A percentile compares a stretch with the other conserved stretches of the same genome.
Evolutionary conservation across 306 rosid species (phyloP).

Genomic region (Hippophae gyantsensis): DNA sequence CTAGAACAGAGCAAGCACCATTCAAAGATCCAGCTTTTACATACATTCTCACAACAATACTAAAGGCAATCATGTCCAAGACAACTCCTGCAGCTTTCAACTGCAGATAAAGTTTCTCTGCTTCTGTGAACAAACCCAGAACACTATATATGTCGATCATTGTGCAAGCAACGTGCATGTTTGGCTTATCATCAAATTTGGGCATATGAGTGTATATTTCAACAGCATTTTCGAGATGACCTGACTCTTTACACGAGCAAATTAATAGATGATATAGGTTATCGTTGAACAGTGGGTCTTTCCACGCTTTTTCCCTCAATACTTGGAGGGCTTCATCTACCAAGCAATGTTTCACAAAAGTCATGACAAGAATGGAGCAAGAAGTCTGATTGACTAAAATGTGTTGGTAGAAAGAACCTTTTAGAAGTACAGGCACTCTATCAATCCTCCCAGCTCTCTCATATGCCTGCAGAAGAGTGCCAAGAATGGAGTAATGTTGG

Average conservation of each 20-base stretch:
- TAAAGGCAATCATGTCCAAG: constrained; percentile 72
- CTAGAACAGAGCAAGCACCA: constrained; percentile 77
- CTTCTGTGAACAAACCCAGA: constrained; percentile 52
- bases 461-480: constrained; percentile 57
- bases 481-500: constrained; percentile 56
- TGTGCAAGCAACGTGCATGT: constrained; percentile 71
- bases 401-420: constrained; percentile 48
- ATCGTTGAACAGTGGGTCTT: constrained; percentile 51
- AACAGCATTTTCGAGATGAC: constrained; percentile 60
- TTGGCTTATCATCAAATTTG: constrained; percentile 36
- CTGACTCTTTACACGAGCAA: constrained; percentile 75
- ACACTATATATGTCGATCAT: constrained; percentile 69
- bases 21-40: constrained; percentile 63
- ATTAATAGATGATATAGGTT: constrained; percentile 81
- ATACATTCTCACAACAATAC: constrained; percentile 71
- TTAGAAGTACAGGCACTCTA: constrained; percentile 51
- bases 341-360: constrained; percentile 65
- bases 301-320: constrained; percentile 64
- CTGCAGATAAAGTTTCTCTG: constrained; percentile 51
- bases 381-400: constrained; percentile 63
- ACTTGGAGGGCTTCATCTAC: constrained; percentile 59
- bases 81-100: constrained; percentile 44
- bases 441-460: constrained; percentile 61
- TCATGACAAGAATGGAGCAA: constrained; percentile 76
- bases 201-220: constrained; percentile 44